Base-by-base conservation (phyloP, 1,284 basidiomycete species). In the Pseudozyma thailandica region DNA sequence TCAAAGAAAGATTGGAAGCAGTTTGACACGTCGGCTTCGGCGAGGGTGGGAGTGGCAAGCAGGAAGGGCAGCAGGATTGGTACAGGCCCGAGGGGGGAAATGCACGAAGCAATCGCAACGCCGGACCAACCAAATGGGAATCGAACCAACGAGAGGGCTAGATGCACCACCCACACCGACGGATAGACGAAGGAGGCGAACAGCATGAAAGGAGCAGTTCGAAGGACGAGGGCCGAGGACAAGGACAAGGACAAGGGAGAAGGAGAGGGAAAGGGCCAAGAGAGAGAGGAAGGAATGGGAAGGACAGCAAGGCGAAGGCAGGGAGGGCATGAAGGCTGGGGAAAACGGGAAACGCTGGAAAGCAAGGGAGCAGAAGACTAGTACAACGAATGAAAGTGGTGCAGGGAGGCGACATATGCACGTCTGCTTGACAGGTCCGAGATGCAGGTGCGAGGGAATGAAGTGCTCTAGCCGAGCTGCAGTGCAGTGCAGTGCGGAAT, bases 351-450 rank as follows among this genome's bases (percentile, higher is more conserved):
- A 33, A 38, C 30, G 39, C 43, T 38, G 38, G 39, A 31, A 54
- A 13, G 51, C 51, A 49, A 50, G 46, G 52, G 53, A 53, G 58
- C 18, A 49, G 50, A 45, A 49, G 50, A 21, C 44, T 45, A 50
- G 28, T 27, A 43, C 26, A 18, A 26, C 42, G 6, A 30, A 33
- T 28, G 49, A 28, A 38, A 18, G 30, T 23, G 28, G 53, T 41
- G 53, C 44, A 56, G 28, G 45, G 48, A 59, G 50, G 50, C 38
- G 43, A 42, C 50, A 63, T 56, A 71, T 64, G 68, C 61, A 71
- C 57, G 61, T 41, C 42, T 60, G 56, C 55, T 71, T 71, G 68
- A 71, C 68, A 71, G 68, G 61, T 71, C 68, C 68, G 68, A 71
- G 68, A 60, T 71, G 68, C 68, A 71, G 68, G 57, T 56, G 30